These are phyloP conservation scores for Pythium utonaiense DNA, from an alignment of 352 stramenopile genomes.

Conservation along the genomic window DNA sequence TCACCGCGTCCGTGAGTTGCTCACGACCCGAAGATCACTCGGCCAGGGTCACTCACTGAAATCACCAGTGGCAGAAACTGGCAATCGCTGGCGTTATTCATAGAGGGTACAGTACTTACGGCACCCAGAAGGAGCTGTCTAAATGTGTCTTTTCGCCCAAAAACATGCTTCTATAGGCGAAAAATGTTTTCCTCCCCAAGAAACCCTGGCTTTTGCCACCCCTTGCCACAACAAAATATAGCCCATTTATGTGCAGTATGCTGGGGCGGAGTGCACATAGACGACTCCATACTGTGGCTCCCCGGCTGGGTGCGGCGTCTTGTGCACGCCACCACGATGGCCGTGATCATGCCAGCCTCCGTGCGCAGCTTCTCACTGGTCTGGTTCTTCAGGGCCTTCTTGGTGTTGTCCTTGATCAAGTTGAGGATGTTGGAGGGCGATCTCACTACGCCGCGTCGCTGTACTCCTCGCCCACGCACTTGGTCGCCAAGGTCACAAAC, in stretches of 20 bases:
- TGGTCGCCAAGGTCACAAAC: too few relatives aligned
- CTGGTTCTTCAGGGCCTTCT: conserved; percentile 66
- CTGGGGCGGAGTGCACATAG: not conserved
- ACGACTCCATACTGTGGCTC: too few relatives aligned
- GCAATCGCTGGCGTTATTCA: too few relatives aligned
- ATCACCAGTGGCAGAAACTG: too few relatives aligned
- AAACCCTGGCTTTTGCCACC: too few relatives aligned
- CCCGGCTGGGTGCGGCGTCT: conserved; percentile 63
- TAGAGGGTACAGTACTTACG: too few relatives aligned
- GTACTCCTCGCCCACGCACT: conserved; percentile 90
- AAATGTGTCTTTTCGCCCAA: too few relatives aligned
- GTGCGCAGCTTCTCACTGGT: conserved; percentile 85
- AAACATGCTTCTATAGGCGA: too few relatives aligned
- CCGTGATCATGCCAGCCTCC: conserved; percentile 97
- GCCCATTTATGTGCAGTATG: not conserved
- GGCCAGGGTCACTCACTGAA: not conserved
- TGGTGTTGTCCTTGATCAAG: conserved; percentile 96
- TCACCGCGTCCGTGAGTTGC: too few relatives aligned
- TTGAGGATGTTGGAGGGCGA: conserved; percentile 97
- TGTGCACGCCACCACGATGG: conserved; percentile 93
- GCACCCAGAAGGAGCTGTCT: too few relatives aligned
- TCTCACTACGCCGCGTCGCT: conserved; percentile 91
- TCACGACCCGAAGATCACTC: not conserved
- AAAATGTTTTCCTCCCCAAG: too few relatives aligned
- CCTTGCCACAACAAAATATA: too few relatives aligned